A percentile compares a stretch with the other conserved stretches of the same genome.
phyloP scores from a whole-genome alignment of 805 yeast species.

The Grigorovia humatica region DNA sequence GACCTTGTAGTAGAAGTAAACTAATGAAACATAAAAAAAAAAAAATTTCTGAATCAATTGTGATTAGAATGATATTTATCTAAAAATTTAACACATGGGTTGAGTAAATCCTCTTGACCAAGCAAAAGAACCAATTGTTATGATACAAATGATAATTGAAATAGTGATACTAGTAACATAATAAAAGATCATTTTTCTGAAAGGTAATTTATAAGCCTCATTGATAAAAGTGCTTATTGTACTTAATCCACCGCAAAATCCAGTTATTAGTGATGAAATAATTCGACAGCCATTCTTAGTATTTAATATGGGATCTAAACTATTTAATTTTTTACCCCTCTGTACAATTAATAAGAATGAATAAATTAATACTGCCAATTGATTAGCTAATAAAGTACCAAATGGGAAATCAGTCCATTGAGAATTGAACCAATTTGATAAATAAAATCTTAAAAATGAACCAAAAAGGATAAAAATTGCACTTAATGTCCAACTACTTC shows the following conservation, averaged over 20 bases:
- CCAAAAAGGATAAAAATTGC: slow-evolving; percentile 66
- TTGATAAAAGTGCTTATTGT: slow-evolving; percentile 72
- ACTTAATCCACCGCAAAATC: slow-evolving; percentile 61
- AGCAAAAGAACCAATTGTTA: slow-evolving; percentile 60
- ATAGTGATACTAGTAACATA: slow-evolving; percentile 36
- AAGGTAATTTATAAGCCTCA: slow-evolving; percentile 41
- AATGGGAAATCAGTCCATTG: slow-evolving; percentile 37
- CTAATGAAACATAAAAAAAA: too few species aligned
- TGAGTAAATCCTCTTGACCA: slow-evolving; percentile 42
- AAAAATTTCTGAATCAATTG: too few species aligned
- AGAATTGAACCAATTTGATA: slow-evolving; percentile 42
- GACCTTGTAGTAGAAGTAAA: too few species aligned
- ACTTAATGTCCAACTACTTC: slow-evolving; percentile 58
- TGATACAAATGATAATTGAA: slow-evolving; percentile 40
- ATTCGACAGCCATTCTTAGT: slow-evolving; percentile 38
- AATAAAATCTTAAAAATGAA: slow-evolving; percentile 44
- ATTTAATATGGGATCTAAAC: slow-evolving; percentile 24
- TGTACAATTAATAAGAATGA: slow-evolving; percentile 17
- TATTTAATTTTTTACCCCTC: slow-evolving; percentile 33
- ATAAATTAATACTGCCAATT: slow-evolving; percentile 27
- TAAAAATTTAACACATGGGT: slow-evolving; percentile 7
- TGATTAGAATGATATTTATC: too few species aligned
- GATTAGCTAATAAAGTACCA: slow-evolving; percentile 44
- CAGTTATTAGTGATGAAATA: slow-evolving; percentile 45
- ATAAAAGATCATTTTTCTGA: slow-evolving; percentile 38